These are phyloP conservation scores for Trichoderma reesei DNA, from an alignment of 495 filamentous ascomycete species.

Conservation along the genomic window DNA sequence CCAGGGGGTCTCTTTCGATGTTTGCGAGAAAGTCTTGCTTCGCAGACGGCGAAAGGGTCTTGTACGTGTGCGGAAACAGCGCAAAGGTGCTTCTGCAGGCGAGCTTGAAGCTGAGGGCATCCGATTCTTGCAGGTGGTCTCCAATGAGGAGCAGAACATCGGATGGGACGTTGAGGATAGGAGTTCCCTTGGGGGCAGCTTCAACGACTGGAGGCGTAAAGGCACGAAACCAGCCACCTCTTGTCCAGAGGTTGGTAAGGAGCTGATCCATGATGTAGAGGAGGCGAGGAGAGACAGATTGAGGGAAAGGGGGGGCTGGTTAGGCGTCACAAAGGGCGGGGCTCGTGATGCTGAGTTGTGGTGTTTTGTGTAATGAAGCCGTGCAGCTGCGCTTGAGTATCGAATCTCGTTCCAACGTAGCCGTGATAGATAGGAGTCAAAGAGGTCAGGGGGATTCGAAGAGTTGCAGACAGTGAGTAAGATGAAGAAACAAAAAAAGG, in stretches of 20 bases:
- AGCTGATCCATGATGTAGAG: background rate
- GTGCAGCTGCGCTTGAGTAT: too few relatives aligned
- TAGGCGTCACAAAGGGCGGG: too few relatives aligned
- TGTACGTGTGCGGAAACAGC: background rate
- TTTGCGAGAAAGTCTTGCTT: background rate
- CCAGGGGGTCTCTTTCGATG: constrained; percentile 3
- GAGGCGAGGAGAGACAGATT: background rate
- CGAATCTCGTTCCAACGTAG: too few relatives aligned
- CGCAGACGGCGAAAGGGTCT: background rate
- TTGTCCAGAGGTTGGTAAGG: constrained; percentile 1
- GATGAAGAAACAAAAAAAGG: too few relatives aligned
- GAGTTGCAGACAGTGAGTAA: too few relatives aligned
- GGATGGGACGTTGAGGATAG: constrained; percentile 4
- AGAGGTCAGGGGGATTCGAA: too few relatives aligned
- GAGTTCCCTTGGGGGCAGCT: background rate
- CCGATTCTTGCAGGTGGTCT: background rate
- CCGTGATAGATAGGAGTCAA: too few relatives aligned
- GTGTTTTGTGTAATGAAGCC: too few relatives aligned
- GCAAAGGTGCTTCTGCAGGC: background rate
- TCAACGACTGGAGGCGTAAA: background rate
- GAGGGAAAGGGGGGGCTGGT: background rate
- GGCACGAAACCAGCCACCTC: constrained; percentile 1
- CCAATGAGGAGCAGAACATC: background rate
- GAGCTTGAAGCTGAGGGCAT: background rate
- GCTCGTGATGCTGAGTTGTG: too few relatives aligned